phyloP scores from a whole-genome alignment of 75 land plant genomes.

The Pinus taeda region DNA sequence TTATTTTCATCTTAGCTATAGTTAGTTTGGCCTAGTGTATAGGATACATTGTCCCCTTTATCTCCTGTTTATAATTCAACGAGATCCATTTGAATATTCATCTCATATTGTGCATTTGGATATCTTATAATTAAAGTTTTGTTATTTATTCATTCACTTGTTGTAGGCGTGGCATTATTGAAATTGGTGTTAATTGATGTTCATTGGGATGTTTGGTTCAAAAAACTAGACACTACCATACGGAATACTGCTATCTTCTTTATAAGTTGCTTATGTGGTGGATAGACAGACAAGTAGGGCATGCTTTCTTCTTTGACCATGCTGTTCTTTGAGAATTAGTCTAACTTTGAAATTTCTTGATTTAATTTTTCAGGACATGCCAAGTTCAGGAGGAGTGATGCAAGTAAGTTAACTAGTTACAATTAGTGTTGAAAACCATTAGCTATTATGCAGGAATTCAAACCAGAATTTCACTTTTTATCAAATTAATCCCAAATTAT shows the following conservation, averaged over 20 bases:
- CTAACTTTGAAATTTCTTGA: background rate
- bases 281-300: background rate
- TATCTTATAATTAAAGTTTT: no score
- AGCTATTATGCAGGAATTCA: background rate
- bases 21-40: no score
- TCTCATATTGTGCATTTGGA: no score
- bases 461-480: background rate
- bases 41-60: no score
- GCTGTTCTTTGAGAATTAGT: background rate
- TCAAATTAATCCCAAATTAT: background rate
- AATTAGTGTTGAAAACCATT: background rate
- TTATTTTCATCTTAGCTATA: no score
- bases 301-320: background rate
- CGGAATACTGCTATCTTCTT: background rate
- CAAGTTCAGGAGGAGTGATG: slow-evolving; percentile 92
- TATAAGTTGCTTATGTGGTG: background rate
- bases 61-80: no score
- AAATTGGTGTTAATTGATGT: no score
- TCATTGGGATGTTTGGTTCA: no score
- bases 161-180: no score
- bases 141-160: no score
- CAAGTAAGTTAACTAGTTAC: slow-evolving; percentile 47
- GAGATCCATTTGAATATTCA: no score
- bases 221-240: background rate
- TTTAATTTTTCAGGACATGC: slow-evolving; percentile 70